These are phyloP conservation scores for Arabis alpina DNA, from an alignment of 345 rosid genomes.

Conservation along the genomic window DNA sequence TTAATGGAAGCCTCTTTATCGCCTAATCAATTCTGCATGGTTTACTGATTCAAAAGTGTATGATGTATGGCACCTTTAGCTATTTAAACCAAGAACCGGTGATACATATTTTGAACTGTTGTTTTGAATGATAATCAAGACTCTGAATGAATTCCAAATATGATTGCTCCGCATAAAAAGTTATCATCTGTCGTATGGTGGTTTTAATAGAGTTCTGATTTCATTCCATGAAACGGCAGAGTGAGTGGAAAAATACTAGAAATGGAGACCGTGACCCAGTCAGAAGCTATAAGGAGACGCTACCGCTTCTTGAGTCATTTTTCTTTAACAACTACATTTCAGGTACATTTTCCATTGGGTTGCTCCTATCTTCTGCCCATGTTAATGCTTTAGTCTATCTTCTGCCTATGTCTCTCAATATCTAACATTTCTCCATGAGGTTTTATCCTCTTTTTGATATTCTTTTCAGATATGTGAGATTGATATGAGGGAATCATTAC, in stretches of 20 bases:
- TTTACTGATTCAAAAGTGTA: neutral
- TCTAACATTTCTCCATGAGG: neutral
- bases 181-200: conserved; percentile 18
- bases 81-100: conserved; percentile 9
- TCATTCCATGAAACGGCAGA: conserved; percentile 49
- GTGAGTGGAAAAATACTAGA: conserved; percentile 80
- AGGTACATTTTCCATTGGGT: conserved; percentile 47
- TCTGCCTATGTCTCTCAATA: conserved; percentile 2
- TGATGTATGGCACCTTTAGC: neutral
- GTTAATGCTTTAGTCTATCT: neutral
- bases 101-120: neutral
- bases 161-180: neutral
- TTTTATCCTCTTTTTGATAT: conserved; percentile 22
- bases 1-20: conserved; percentile 1
- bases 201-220: conserved; percentile 15
- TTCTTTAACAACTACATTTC: conserved; percentile 83
- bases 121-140: conserved; percentile 6
- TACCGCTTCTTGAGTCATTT: conserved; percentile 91
- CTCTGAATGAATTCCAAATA: neutral
- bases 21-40: conserved; percentile 12
- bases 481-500: conserved; percentile 70
- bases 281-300: conserved; percentile 85
- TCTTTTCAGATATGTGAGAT: conserved; percentile 84
- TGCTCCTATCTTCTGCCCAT: neutral
- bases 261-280: conserved; percentile 82